Base-by-base conservation (phyloP, 108 stramenopile genomes). In the Nannochloropsis granulata region DNA sequence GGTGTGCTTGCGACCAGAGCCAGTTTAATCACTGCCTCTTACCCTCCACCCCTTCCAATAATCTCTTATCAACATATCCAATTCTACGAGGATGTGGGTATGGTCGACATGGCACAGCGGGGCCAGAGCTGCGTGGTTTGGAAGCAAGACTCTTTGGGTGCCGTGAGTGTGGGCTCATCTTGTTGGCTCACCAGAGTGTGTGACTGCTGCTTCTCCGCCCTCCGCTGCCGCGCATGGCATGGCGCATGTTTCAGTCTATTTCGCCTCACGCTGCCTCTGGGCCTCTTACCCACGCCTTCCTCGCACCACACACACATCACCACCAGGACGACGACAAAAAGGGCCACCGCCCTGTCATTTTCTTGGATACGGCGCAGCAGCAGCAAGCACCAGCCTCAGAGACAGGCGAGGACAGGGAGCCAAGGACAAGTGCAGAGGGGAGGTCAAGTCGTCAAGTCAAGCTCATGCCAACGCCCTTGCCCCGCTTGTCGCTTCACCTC, bases 301-400 rank as follows among this genome's bases (percentile, higher is more conserved):
- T 25, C 85, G 71, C 85, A 81, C 43, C 19, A 13, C 16, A 80
- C 19, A n/a, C n/a, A n/a, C n/a, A n/a, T n/a, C n/a, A n/a, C n/a
- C n/a, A n/a, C n/a, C n/a, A 86, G 82, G 24, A 43, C 25, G 24
- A 34, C 34, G 34, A 34, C 71, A 86, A 12, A 45, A 34, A 9
- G 44, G 82, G 43, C 78, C 44, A 56, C 85, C 85, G 42, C 82
- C 78, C n/a, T 82, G 85, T 21, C 82, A 78, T 43, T 82, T 81
- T 11, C 82, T 78, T 12, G 79, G 71, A 26, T 43, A 46, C 78
- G 83, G 79, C 83, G 80, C 78, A 14, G 79, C 78, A 80, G 82
- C 82, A 25, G 82, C 86, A n/a, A 44, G 82, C 12, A 23, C 25
- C 82, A 83, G 83, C 46, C 83, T 24, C 13, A 79, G 86, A 44